These are phyloP conservation scores for Rhodotorula kratochvilovae DNA, from an alignment of 768 basidiomycete genomes.

Conservation along the genomic window DNA sequence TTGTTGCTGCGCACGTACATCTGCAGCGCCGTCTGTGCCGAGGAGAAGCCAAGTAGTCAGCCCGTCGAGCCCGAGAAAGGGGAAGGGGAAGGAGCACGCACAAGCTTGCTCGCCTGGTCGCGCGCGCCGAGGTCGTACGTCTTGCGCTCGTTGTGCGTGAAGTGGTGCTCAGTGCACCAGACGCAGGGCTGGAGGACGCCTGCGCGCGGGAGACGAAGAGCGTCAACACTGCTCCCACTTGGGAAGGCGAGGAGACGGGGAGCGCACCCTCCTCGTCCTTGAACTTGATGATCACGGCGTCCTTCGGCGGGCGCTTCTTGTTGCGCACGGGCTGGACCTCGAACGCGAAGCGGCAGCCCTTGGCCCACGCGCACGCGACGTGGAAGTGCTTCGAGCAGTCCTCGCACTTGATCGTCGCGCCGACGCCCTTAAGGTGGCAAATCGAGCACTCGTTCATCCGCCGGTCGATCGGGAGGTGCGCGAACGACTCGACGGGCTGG, in stretches of 20 bases:
- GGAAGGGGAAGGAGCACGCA: constrained; percentile 47
- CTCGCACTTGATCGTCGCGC: constrained; percentile 75
- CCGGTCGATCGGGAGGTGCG: constrained; percentile 55
- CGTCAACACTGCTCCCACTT: background rate
- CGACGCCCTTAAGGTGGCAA: constrained; percentile 62
- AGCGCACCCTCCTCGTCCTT: constrained; percentile 25
- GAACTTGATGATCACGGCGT: constrained; percentile 26
- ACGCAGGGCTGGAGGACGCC: constrained; percentile 75
- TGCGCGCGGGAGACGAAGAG: constrained; percentile 57
- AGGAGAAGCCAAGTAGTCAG: background rate
- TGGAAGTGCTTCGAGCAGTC: constrained; percentile 81
- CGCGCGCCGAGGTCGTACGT: constrained; percentile 80
- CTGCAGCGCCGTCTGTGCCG: constrained; percentile 76
- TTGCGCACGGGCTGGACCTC: constrained; percentile 73
- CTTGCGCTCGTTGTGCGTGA: constrained; percentile 58
- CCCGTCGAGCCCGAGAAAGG: background rate
- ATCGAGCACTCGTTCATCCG: constrained; percentile 57
- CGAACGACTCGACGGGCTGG: constrained; percentile 79
- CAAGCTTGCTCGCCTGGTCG: constrained; percentile 71
- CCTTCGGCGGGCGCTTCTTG: constrained; percentile 32
- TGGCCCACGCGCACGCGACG: constrained; percentile 81
- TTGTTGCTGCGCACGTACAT: constrained; percentile 82
- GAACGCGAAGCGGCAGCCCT: constrained; percentile 81
- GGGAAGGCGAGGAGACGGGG: background rate
- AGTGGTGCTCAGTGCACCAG: constrained; percentile 69